These are phyloP conservation scores for Oryza brachyantha DNA, from an alignment of 176 grass and related monocot species.

Conservation along the genomic window DNA sequence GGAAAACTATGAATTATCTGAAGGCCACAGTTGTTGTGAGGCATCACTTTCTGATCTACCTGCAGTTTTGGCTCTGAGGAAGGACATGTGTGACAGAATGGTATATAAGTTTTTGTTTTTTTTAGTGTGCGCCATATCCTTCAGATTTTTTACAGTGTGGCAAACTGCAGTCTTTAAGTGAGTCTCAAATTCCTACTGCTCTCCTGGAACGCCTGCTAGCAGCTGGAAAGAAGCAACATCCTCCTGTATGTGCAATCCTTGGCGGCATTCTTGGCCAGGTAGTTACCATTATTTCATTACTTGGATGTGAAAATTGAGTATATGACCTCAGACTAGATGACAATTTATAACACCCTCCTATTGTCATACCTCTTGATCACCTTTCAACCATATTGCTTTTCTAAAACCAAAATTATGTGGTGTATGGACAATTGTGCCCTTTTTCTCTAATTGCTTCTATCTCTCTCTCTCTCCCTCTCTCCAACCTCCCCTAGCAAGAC, in stretches of 20 bases:
- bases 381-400: too few relatives aligned
- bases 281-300: not conserved
- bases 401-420: too few relatives aligned
- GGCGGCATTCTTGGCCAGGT: slow-evolving; percentile 99
- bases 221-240: slow-evolving; percentile 72
- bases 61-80: slow-evolving; percentile 58
- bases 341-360: too few relatives aligned
- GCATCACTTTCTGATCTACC: slow-evolving; percentile 62
- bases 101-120: slow-evolving; percentile 26
- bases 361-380: too few relatives aligned
- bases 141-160: slow-evolving; percentile 24
- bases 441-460: too few relatives aligned
- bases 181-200: slow-evolving; percentile 58
- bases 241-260: slow-evolving; percentile 85
- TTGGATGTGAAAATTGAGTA: not conserved
- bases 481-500: too few relatives aligned
- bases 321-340: not conserved
- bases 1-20: slow-evolving; percentile 71
- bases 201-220: slow-evolving; percentile 67
- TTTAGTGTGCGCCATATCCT: not conserved
- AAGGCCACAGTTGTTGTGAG: slow-evolving; percentile 57
- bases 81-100: slow-evolving; percentile 82
- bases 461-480: too few relatives aligned
- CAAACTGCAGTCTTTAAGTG: slow-evolving; percentile 71
- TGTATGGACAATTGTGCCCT: too few relatives aligned